A percentile compares a stretch with the other conserved stretches of the same genome.
phyloP scores from a whole-genome alignment of 1,139 yeast species.

The Debaryomyces nepalensis region DNA sequence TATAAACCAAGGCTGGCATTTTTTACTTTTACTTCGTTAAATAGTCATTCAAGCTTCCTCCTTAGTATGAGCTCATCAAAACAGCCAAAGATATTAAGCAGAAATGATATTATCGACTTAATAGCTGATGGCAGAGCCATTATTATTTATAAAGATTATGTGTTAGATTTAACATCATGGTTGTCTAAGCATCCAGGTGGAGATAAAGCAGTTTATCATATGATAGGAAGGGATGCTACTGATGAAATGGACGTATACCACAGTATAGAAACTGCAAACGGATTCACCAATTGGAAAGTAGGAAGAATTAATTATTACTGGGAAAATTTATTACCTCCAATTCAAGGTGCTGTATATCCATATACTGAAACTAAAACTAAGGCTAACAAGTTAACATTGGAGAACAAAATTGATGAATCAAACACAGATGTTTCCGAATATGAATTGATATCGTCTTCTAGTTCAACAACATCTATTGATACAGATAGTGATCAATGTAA shows the following conservation, averaged over 20 bases:
- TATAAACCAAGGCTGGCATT: too few species aligned
- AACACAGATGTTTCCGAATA: constrained; percentile 20
- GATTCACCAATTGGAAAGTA: constrained; percentile 59
- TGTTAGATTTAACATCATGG: constrained; percentile 73
- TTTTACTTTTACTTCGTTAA: background rate
- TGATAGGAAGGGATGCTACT: constrained; percentile 89
- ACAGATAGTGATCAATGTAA: constrained; percentile 1
- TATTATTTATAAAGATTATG: constrained; percentile 65
- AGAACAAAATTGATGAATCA: constrained; percentile 24
- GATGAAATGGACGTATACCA: constrained; percentile 91
- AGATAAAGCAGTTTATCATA: constrained; percentile 77
- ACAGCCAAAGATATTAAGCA: constrained; percentile 16
- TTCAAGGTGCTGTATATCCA: constrained; percentile 73
- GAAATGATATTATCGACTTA: constrained; percentile 40
- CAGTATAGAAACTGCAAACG: constrained; percentile 55
- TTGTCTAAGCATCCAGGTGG: constrained; percentile 85
- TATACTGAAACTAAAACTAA: background rate
- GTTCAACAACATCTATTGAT: constrained; percentile 16
- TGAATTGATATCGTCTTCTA: constrained; percentile 20
- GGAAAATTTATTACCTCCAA: constrained; percentile 83
- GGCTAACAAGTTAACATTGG: constrained; percentile 18
- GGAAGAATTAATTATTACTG: constrained; percentile 68
- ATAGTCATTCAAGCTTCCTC: background rate
- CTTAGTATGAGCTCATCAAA: background rate
- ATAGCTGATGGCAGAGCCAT: constrained; percentile 72